phyloP scores from a whole-genome alignment of 169 alveolate species.

The Plasmodium berghei region DNA sequence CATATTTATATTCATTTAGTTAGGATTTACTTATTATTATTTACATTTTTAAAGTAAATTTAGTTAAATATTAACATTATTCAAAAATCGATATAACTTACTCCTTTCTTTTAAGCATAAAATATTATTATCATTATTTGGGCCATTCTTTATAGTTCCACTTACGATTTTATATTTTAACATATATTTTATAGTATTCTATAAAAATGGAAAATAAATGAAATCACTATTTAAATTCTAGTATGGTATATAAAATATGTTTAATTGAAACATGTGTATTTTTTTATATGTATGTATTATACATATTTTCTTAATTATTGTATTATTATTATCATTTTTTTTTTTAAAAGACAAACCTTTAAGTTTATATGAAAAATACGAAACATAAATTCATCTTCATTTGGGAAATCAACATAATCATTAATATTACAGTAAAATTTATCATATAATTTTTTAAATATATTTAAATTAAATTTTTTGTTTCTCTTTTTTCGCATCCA shows the following conservation, averaged over 20 bases:
- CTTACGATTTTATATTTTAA: slow-evolving; percentile 45
- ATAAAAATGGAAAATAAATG: not conserved
- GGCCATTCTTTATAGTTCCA: slow-evolving; percentile 19
- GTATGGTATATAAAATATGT: not conserved
- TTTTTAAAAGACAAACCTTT: slow-evolving; percentile 11
- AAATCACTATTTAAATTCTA: not conserved
- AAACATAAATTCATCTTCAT: slow-evolving; percentile 30
- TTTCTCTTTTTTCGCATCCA: slow-evolving; percentile 48
- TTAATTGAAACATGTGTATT: not conserved
- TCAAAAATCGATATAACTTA: slow-evolving; percentile 29
- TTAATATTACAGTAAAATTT: slow-evolving; percentile 38
- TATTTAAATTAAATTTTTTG: slow-evolving; percentile 20
- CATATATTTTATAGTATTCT: slow-evolving; percentile 64
- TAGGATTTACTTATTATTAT: no score
- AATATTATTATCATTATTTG: slow-evolving; percentile 16
- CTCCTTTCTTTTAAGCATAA: slow-evolving; percentile 34
- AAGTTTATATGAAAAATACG: slow-evolving; percentile 59
- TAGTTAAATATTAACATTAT: slow-evolving; percentile 30
- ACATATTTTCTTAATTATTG: not conserved
- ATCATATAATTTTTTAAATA: slow-evolving; percentile 52
- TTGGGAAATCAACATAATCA: slow-evolving; percentile 40
- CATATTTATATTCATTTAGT: no score
- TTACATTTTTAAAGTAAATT: not conserved
- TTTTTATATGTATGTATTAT: not conserved
- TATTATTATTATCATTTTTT: not conserved